Base-by-base conservation (phyloP, 129 eudicot genomes). In the Centrapalus pauciflorus region DNA sequence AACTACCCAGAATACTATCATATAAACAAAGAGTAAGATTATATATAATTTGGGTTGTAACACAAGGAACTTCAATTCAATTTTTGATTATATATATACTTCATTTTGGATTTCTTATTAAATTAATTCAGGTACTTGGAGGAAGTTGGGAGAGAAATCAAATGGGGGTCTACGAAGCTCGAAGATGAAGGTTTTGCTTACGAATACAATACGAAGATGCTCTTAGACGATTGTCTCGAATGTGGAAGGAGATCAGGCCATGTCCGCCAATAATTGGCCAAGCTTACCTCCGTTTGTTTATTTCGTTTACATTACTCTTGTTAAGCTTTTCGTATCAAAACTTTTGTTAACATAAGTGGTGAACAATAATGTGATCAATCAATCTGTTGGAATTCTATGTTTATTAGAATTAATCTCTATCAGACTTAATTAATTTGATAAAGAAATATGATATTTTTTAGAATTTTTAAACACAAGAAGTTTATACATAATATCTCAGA, bases 121-220 rank as follows among this genome's bases (percentile, higher is more conserved):
- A n/a, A n/a, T n/a, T n/a, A n/a, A n/a, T n/a, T 35, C 55, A 77
- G 85, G 81, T 62, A 52, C 25, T 35, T 64, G 8, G 70, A 72
- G 65, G 87, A 63, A 43, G 46, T 55, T 20, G 58, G 35, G 27
- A 76, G 76, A 51, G 77, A 66, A 27, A 79, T 70, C 20, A 41
- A 40, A 10, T 85, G 83, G 82, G 90, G 81, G 38, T 67, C 80
- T 9, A 62, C 35, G n/a, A 79, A 76, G 76, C 85, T 86, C 2
- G 72, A 71, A 61, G 82, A 86, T 9, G 17, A 56, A 64, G 88
- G 88, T 13, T 86, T 86, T 52, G 41, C 50, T 30, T 86, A 82
- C 75, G 74, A 77, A 19, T 25, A 57, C 60, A 71, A 70, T 58
- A 38, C 50, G 3, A 24, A 77, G 52, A 79, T 21, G 77, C 79